Percentiles rank a stretch among this genome's conserved stretches.
These are phyloP conservation scores for Xerocomus brunneocitrinus DNA, from an alignment of 768 basidiomycete genomes.

Conservation along the genomic window DNA sequence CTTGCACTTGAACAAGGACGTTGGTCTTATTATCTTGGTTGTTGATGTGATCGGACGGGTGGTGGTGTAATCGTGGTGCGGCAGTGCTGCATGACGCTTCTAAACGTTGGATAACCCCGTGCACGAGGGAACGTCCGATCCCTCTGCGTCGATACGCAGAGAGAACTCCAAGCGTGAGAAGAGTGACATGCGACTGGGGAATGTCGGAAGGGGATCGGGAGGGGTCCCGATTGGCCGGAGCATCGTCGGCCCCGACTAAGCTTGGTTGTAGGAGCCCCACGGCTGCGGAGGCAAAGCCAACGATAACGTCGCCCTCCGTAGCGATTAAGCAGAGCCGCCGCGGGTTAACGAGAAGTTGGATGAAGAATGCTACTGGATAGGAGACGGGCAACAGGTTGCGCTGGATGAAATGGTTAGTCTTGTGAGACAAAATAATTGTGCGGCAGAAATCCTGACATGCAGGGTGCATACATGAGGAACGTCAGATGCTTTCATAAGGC, in stretches of 20 bases:
- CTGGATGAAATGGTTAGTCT: constrained; percentile 4
- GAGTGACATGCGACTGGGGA: constrained; percentile 14
- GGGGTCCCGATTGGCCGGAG: not conserved
- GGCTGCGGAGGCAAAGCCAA: constrained; percentile 30
- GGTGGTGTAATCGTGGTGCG: not conserved
- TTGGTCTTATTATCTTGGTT: constrained; percentile 8
- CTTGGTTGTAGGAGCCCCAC: constrained; percentile 4
- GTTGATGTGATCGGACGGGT: not conserved
- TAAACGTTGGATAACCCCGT: constrained; percentile 24
- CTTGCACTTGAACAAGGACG: constrained; percentile 27
- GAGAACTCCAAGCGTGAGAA: constrained; percentile 31
- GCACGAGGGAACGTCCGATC: constrained; percentile 28
- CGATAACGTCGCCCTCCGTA: constrained; percentile 12
- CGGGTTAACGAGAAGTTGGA: constrained; percentile 29
- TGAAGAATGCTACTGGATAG: constrained; percentile 29
- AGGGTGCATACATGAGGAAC: constrained; percentile 24
- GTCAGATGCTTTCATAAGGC: constrained; percentile 28
- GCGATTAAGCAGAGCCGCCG: constrained; percentile 29
- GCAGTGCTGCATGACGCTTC: constrained; percentile 8
- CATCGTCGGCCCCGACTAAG: not conserved
- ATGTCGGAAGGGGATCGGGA: constrained; percentile 6
- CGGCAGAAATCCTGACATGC: constrained; percentile 17
- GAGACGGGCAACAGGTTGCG: constrained; percentile 23
- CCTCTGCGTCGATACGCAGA: constrained; percentile 26
- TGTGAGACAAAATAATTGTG: constrained; percentile 3